A percentile compares a stretch with the other conserved stretches of the same genome.
Evolutionary conservation across 2,329 filamentous ascomycete genomes (phyloP).

Genomic region (Waltergamsia citrina): DNA sequence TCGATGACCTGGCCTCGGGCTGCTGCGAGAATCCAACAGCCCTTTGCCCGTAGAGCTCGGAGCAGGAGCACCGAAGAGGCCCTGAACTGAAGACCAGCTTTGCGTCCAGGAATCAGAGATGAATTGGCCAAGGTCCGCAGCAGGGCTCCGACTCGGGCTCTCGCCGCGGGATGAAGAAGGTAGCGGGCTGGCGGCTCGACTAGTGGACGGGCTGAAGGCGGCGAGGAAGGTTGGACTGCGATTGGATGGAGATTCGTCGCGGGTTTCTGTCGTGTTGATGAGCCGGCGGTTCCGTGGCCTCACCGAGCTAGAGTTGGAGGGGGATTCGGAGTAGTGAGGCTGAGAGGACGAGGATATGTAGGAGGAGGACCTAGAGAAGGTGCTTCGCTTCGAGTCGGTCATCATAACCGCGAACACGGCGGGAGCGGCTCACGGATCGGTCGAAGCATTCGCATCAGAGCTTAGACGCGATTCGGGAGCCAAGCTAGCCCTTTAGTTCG

Average conservation of each 20-base stretch:
- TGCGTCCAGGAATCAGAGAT: conserved; percentile 42
- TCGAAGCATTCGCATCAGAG: conserved; percentile 21
- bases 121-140: conserved; percentile 27
- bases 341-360: conserved; percentile 36
- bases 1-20: conserved; percentile 13
- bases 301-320: conserved; percentile 23
- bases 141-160: conserved; percentile 16
- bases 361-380: conserved; percentile 18
- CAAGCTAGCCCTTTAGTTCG: too few species aligned
- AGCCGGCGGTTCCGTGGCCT: conserved; percentile 43
- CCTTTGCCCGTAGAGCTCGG: conserved; percentile 8
- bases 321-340: conserved; percentile 28
- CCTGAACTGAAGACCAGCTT: conserved; percentile 46
- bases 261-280: conserved; percentile 18
- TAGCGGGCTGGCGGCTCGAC: conserved; percentile 38
- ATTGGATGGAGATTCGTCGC: conserved; percentile 18
- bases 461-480: not conserved
- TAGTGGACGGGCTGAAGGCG: conserved; percentile 24
- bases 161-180: conserved; percentile 22
- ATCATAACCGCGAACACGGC: conserved; percentile 24
- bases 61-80: conserved; percentile 37
- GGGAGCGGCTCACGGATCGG: conserved; percentile 16
- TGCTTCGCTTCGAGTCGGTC: conserved; percentile 18
- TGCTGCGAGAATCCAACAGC: not conserved
- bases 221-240: conserved; percentile 21